These are phyloP conservation scores for Heliamphora exappendiculata DNA, from an alignment of 148 eudicot genomes.

Conservation along the genomic window DNA sequence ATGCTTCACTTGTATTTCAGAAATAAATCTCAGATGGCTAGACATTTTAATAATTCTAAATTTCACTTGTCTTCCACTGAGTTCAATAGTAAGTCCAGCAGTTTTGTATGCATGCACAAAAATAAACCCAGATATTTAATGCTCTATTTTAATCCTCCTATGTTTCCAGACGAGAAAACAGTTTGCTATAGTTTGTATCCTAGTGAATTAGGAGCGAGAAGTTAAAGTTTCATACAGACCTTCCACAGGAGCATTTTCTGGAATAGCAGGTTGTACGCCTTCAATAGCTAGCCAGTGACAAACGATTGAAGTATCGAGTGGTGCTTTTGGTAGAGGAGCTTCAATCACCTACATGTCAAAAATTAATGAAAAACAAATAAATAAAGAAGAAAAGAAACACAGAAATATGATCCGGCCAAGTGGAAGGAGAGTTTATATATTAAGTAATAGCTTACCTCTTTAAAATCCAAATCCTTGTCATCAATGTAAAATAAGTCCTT, in stretches of 20 bases:
- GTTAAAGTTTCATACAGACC: conserved; percentile 23
- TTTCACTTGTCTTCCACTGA: too few relatives aligned
- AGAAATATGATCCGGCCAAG: background rate
- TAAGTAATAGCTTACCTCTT: conserved; percentile 43
- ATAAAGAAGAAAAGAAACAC: background rate
- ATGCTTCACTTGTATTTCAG: background rate
- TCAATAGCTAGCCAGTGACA: conserved; percentile 82
- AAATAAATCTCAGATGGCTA: background rate
- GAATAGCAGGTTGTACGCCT: conserved; percentile 78
- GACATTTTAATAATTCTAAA: background rate
- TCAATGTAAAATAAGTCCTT: conserved; percentile 61
- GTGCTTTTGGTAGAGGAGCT: conserved; percentile 77
- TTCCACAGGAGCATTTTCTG: conserved; percentile 72
- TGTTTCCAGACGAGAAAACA: too few relatives aligned
- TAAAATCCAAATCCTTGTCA: conserved; percentile 68
- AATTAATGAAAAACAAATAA: background rate
- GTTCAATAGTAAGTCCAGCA: background rate
- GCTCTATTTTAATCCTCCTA: too few relatives aligned
- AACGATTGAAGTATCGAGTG: conserved; percentile 61
- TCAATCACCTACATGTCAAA: conserved; percentile 49
- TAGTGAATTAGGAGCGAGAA: background rate
- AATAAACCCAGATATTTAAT: too few relatives aligned
- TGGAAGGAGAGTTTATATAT: background rate
- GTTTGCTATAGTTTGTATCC: too few relatives aligned
- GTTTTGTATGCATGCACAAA: background rate